Evolutionary conservation across 495 filamentous ascomycete species (phyloP), one percentile per base, ranked within the genome.

Genomic region (Venustampulla echinocandica): DNA sequence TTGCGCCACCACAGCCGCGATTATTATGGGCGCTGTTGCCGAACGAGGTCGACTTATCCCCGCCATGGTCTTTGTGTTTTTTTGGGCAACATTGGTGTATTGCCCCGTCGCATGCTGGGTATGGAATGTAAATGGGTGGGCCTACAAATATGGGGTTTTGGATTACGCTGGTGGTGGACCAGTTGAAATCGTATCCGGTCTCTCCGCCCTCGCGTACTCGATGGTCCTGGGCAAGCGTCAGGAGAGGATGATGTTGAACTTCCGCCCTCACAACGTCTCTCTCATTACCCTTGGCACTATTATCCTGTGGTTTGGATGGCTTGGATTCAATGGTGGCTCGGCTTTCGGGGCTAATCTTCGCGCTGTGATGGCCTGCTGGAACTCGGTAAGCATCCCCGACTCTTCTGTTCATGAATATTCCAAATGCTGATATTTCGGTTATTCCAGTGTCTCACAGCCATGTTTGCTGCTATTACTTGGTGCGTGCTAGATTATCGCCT

Each of bases 281-380:
- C 74, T 97, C 55, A 97, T 98, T 64, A 85, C 90, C 7, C 82
- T 98, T 55, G 92, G 92, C 38, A 97, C 92, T 7, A 77, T 93
- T 45, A 78, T 98, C 61, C 84, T 98, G 38, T 97, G 90, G 90
- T 95, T 97, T 61, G 92, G 92, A 58, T 97, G 93, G 92, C 72
- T 98, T 50, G 93, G 89, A 32, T 98, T 98, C 77, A 97, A 98
- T 73, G 92, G 92, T 56, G 92, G 92, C 37, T 96, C 90, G 6
- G 67, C 92, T n/a, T 95, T 96, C 57, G 92, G 93, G 58, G 85
- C 93, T 46, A 98, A 97, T 69, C 73, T 98, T 37, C 85, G 93
- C 49, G 93, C 93, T 18, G 77, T 82, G 42, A 92, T 96, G 83
- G 56, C 92, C 25, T 96, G 87, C 78, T 95, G 90, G 87, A 96